Percentiles rank a stretch among this genome's conserved stretches.
Evolutionary conservation across 2,329 filamentous ascomycete species (phyloP).

Genomic region (Thelonectria olida): DNA sequence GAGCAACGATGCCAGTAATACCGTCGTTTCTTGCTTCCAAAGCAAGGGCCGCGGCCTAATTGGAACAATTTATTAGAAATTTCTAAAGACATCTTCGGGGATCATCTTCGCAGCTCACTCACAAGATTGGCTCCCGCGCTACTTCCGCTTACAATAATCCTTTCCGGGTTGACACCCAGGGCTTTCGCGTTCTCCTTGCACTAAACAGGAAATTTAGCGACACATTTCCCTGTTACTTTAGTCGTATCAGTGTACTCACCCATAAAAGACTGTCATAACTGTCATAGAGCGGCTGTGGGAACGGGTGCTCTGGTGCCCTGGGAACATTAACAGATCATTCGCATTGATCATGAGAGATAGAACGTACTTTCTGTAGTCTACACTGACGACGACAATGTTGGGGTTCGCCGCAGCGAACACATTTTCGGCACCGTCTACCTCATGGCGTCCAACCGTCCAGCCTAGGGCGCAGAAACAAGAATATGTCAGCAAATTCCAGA

Average conservation of each 20-base stretch:
- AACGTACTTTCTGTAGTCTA: constrained; percentile 33
- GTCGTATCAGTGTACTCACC: constrained; percentile 11
- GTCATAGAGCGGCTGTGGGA: constrained; percentile 32
- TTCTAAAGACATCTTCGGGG: too few relatives aligned
- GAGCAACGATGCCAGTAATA: constrained; percentile 32
- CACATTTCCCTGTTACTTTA: neutral
- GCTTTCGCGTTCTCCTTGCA: constrained; percentile 31
- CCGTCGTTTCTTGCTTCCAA: constrained; percentile 17
- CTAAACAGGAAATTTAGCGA: neutral
- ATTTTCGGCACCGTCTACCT: constrained; percentile 36
- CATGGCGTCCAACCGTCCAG: constrained; percentile 35
- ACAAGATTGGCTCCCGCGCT: constrained; percentile 36
- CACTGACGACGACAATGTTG: constrained; percentile 34
- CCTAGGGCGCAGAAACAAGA: constrained; percentile 3
- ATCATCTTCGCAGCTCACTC: rapidly evolving
- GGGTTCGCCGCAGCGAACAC: constrained; percentile 26
- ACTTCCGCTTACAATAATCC: constrained; percentile 32
- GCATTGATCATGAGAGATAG: too few relatives aligned
- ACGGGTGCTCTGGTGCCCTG: constrained; percentile 35
- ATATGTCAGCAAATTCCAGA: neutral
- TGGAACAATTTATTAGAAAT: neutral
- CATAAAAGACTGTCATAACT: constrained; percentile 36
- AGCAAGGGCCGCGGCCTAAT: constrained; percentile 29
- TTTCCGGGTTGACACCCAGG: constrained; percentile 28
- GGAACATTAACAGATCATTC: neutral